Evolutionary conservation across 83 land plant genomes (phyloP).

Genomic region (Isoetes engelmannii): DNA sequence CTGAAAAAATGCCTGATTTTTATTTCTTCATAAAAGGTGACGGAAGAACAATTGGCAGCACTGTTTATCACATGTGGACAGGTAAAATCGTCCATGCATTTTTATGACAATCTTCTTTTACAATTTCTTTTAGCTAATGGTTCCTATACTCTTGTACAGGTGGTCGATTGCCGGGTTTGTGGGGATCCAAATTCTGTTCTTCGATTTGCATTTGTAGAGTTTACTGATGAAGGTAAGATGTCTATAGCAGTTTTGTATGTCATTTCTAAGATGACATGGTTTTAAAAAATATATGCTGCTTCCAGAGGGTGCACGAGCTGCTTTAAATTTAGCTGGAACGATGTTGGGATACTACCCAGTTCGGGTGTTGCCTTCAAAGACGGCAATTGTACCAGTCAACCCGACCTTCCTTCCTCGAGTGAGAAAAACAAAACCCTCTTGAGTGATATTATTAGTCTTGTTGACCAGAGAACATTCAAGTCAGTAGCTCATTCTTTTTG

Average conservation of each 20-base stretch:
- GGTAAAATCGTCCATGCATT: slow-evolving; percentile 28
- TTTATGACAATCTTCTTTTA: background rate
- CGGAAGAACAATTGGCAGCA: slow-evolving; percentile 89
- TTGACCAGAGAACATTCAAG: background rate
- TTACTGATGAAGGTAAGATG: slow-evolving; percentile 81
- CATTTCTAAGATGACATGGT: background rate
- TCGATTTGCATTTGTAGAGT: slow-evolving; percentile 95
- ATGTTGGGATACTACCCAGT: slow-evolving; percentile 91
- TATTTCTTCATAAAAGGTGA: slow-evolving; percentile 49
- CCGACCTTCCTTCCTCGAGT: slow-evolving; percentile 96
- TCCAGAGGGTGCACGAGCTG: slow-evolving; percentile 79
- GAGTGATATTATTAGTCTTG: background rate
- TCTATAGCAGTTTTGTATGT: slow-evolving; percentile 1
- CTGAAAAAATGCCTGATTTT: background rate
- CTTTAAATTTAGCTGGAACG: slow-evolving; percentile 76
- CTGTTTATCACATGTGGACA: slow-evolving; percentile 85
- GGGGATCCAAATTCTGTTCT: slow-evolving; percentile 97
- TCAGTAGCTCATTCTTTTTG: background rate
- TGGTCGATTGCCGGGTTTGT: slow-evolving; percentile 90
- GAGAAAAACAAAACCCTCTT: slow-evolving; percentile 9
- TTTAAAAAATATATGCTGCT: background rate
- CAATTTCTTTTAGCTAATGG: background rate
- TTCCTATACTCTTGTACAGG: slow-evolving; percentile 35
- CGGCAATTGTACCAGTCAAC: slow-evolving; percentile 95
- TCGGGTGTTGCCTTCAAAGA: slow-evolving; percentile 91